These are phyloP conservation scores for Linnemannia elongata DNA, from an alignment of 192 early-diverging fungal species.

Conservation along the genomic window DNA sequence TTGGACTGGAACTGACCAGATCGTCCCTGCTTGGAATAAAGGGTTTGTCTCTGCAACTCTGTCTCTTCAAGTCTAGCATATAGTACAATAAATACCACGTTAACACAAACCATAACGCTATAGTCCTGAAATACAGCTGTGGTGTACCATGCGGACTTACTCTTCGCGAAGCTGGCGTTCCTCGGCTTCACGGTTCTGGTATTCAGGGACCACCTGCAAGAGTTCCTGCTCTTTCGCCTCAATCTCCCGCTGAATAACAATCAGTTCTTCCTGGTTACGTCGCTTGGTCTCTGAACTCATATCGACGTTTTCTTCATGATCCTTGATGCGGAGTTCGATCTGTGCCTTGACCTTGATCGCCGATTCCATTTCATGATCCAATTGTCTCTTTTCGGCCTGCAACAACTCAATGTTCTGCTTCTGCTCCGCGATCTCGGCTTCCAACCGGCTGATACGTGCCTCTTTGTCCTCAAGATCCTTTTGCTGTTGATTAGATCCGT, in stretches of 20 bases:
- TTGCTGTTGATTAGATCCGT: conserved; percentile 73
- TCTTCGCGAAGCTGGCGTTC: conserved; percentile 74
- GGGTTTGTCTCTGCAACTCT: conserved; percentile 78
- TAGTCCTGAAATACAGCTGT: no score
- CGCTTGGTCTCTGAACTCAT: conserved; percentile 38
- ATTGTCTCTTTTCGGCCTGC: conserved; percentile 75
- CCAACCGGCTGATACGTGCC: conserved; percentile 60
- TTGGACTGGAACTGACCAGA: conserved; percentile 81
- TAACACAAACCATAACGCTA: not conserved
- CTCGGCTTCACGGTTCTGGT: conserved; percentile 66
- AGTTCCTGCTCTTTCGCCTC: conserved; percentile 75
- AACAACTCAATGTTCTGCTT: conserved; percentile 77
- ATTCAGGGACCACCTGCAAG: conserved; percentile 71
- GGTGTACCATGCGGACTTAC: conserved; percentile 59
- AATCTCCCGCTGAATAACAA: conserved; percentile 69
- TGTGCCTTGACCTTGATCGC: conserved; percentile 84
- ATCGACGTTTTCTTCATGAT: conserved; percentile 76
- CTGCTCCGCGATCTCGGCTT: conserved; percentile 71
- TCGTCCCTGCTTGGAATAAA: conserved; percentile 91
- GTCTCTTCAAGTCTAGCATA: conserved; percentile 66
- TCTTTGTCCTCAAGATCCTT: conserved; percentile 68
- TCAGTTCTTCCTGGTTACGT: conserved; percentile 50
- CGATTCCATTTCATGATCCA: conserved; percentile 80
- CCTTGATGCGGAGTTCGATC: conserved; percentile 82
- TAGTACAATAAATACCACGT: not conserved